Evolutionary conservation across 177 flowering plant genomes (phyloP), one percentile per base, ranked within the genome.

Genomic region (Vitis hybrid): DNA sequence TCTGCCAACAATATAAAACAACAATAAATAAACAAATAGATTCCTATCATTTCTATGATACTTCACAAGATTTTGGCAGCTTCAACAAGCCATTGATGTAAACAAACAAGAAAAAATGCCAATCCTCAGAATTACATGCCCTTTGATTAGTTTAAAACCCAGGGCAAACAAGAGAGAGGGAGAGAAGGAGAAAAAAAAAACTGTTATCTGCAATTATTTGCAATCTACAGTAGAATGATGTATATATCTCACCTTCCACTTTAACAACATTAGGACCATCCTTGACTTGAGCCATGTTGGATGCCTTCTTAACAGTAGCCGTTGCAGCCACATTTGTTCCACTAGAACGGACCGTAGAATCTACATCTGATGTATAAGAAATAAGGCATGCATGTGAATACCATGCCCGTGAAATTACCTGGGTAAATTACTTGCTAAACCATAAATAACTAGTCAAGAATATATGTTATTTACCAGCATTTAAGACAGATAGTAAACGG

Each of bases 201-300:
- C 30, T 26, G 30, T 26, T 3, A 26, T 26, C 30, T 26, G 30
- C 30, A 26, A 26, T 26, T 26, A 26, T 26, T 26, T 26, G 30
- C 30, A 26, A 26, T 26, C 30, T 26, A 26, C 30, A 26, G 30
- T 3, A 26, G 30, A 26, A 26, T 26, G 30, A 26, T 21, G 15
- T 15, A 52, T 54, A 54, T 19, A 59, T 32, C 66, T 56, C n/a
- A 79, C 80, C 83, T 77, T 80, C 83, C 57, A 74, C 34, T 72
- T 80, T 80, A 32, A 70, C 14, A 48, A 15, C 30, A 56, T 62
- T 26, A 52, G 68, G 74, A 56, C 75, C 71, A 71, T 74, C 78
- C 71, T 76, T 76, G 55, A 39, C 64, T 21, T 69, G 80, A 57
- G 68, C 52, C 32, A 59, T 50, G 11, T 66, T 66, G 50, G 78